phyloP scores from a whole-genome alignment of 2,329 filamentous ascomycete species.

The Aspergillus pseudoviridinutans region DNA sequence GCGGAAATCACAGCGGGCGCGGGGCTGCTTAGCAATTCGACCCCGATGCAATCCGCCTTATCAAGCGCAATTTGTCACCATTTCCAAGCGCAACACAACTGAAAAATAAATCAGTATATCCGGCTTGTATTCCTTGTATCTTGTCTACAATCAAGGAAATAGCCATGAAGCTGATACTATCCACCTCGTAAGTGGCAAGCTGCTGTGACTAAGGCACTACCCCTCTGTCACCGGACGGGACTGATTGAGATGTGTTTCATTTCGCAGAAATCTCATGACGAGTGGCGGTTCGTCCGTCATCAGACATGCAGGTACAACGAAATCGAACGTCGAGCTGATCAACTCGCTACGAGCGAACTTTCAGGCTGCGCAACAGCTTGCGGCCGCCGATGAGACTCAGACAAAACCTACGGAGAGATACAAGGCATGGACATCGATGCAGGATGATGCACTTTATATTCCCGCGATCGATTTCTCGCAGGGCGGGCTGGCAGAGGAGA shows the following conservation, averaged over 20 bases:
- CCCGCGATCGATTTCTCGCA: constrained; percentile 71
- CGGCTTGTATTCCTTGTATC: no score
- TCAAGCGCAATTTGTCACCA: constrained; percentile 1
- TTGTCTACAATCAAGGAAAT: constrained; percentile 9
- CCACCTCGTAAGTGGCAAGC: constrained; percentile 66
- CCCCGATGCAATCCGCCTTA: background rate
- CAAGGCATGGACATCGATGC: constrained; percentile 64
- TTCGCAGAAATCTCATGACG: constrained; percentile 72
- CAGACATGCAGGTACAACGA: constrained; percentile 69
- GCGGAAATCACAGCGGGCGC: constrained; percentile 7
- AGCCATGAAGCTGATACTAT: constrained; percentile 78
- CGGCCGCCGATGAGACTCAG: constrained; percentile 20
- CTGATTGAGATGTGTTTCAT: background rate
- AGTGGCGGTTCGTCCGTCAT: constrained; percentile 78
- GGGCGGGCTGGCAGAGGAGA: constrained; percentile 73
- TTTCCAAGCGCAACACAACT: background rate
- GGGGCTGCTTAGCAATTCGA: constrained; percentile 28
- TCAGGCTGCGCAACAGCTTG: constrained; percentile 63
- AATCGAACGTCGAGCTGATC: constrained; percentile 90
- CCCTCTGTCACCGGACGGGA: constrained; percentile 5
- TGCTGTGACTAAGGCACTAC: background rate
- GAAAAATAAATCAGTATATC: no score
- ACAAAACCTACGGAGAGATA: constrained; percentile 11
- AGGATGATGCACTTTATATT: constrained; percentile 63
- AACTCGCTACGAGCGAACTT: constrained; percentile 85